A percentile compares a stretch with the other conserved stretches of the same genome.
Conservation (phyloP, 352 stramenopile genomes). For the Phytophthora citricola region DNA sequence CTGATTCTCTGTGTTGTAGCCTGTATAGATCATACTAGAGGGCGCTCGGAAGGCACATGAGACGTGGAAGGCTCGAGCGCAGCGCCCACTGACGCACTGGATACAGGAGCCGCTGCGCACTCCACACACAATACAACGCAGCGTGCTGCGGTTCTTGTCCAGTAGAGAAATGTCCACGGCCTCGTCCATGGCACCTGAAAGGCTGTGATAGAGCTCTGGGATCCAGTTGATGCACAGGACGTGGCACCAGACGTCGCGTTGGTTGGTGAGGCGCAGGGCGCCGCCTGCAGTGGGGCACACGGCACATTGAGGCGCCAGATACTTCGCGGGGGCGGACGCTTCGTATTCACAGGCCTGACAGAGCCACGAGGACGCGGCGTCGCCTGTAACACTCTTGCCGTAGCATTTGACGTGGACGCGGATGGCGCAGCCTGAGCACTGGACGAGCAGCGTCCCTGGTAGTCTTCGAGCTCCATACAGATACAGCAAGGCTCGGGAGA, state of each 20-base stretch:
- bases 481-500: slow-evolving; percentile 55
- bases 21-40: slow-evolving; percentile 79
- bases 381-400: slow-evolving; percentile 47
- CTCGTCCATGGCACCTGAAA: slow-evolving; percentile 64
- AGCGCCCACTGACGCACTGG: slow-evolving; percentile 88
- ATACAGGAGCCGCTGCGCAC: slow-evolving; percentile 79
- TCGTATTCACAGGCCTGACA: slow-evolving; percentile 74
- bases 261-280: slow-evolving; percentile 68
- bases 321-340: not conserved
- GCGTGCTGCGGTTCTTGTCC: slow-evolving; percentile 67
- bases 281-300: slow-evolving; percentile 77
- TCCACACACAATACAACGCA: slow-evolving; percentile 88
- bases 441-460: slow-evolving; percentile 65
- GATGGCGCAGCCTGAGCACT: slow-evolving; percentile 68
- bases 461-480: slow-evolving; percentile 76
- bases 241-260: slow-evolving; percentile 78
- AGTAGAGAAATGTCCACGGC: slow-evolving; percentile 69
- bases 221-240: slow-evolving; percentile 90
- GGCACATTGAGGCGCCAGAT: slow-evolving; percentile 58
- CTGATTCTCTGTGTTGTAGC: slow-evolving; percentile 79
- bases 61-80: slow-evolving; percentile 83
- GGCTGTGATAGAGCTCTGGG: slow-evolving; percentile 83
- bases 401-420: slow-evolving; percentile 86
- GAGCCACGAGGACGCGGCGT: slow-evolving; percentile 53
- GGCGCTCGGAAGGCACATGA: slow-evolving; percentile 80